A percentile compares a stretch with the other conserved stretches of the same genome.
Conservation (phyloP, 768 basidiomycete species). For the Boletus reticuloceps region DNA sequence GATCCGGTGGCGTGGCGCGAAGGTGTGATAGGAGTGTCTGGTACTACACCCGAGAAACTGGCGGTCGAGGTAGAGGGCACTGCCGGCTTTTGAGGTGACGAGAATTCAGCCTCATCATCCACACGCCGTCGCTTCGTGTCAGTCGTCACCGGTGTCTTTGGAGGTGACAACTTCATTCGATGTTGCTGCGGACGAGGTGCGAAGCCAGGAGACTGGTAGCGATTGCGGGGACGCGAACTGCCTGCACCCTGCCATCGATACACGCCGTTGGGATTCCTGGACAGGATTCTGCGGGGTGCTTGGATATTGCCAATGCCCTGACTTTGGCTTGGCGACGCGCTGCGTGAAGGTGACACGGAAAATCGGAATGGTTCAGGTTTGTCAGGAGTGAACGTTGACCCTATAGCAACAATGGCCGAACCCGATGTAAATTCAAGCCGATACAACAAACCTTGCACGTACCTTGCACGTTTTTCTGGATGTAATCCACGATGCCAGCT, state of each 20-base stretch:
- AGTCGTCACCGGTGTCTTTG: conserved; percentile 35
- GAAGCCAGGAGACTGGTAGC: conserved; percentile 73
- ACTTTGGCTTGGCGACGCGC: conserved; percentile 22
- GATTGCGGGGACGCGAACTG: conserved; percentile 65
- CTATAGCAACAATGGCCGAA: conserved; percentile 14
- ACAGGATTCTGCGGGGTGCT: conserved; percentile 51
- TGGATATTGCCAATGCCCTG: conserved; percentile 17
- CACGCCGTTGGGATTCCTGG: conserved; percentile 71
- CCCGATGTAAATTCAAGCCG: conserved; percentile 13
- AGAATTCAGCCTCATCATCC: conserved; percentile 41
- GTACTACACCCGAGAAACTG: conserved; percentile 21
- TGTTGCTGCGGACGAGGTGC: conserved; percentile 50
- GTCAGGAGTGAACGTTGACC: conserved; percentile 29
- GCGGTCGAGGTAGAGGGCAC: conserved; percentile 27
- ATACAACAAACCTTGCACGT: conserved; percentile 10
- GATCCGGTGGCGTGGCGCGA: conserved; percentile 26
- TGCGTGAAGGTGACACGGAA: conserved; percentile 39
- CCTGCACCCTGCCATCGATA: conserved; percentile 78
- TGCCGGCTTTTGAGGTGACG: conserved; percentile 33
- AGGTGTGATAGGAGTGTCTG: conserved; percentile 35
- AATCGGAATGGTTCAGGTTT: conserved; percentile 62
- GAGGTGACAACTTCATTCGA: conserved; percentile 42
- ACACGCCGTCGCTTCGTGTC: conserved; percentile 66
- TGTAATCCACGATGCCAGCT: conserved; percentile 52
- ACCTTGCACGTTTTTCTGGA: conserved; percentile 53